Evolutionary conservation across 2,329 filamentous ascomycete genomes (phyloP).

Genomic region (Cylindrodendrum hubeiense): DNA sequence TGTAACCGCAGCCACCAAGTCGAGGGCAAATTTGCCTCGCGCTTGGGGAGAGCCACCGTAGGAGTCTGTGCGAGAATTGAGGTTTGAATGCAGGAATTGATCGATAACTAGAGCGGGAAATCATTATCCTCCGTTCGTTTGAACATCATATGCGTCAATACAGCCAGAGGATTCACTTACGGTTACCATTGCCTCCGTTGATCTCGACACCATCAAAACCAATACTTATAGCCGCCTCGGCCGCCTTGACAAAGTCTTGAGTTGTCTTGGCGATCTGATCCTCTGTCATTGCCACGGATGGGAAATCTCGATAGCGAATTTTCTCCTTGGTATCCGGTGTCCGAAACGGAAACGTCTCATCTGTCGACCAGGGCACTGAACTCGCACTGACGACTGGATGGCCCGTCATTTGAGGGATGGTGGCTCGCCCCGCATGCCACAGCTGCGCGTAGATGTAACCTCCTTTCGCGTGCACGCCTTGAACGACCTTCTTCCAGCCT

Average conservation of each 20-base stretch:
- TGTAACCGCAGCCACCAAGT: not conserved
- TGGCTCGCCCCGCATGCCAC: conserved; percentile 10
- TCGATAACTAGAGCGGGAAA: not conserved
- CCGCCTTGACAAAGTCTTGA: conserved; percentile 7
- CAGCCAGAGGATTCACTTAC: not conserved
- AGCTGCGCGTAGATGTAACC: conserved; percentile 14
- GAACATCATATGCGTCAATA: too few relatives aligned
- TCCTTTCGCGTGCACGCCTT: not conserved
- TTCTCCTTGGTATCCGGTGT: conserved; percentile 7
- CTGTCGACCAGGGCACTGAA: not conserved
- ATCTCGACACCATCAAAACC: conserved; percentile 10
- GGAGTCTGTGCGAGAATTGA: conserved; percentile 1
- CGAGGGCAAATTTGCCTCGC: not conserved
- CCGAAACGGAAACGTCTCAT: conserved; percentile 9
- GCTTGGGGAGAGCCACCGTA: conserved; percentile 1
- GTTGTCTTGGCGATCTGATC: conserved; percentile 5
- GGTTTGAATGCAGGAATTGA: conserved; percentile 6
- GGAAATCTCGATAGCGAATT: conserved; percentile 5
- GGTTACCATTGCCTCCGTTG: conserved; percentile 14
- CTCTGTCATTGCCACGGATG: conserved; percentile 2
- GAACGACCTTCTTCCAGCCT: conserved; percentile 5
- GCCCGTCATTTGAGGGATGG: conserved; percentile 3
- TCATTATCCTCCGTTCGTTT: not conserved
- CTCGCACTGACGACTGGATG: conserved; percentile 1
- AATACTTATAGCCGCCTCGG: not conserved